Conservation (phyloP, 73 alveolate species). For the Paramecium sexaurelia region DNA sequence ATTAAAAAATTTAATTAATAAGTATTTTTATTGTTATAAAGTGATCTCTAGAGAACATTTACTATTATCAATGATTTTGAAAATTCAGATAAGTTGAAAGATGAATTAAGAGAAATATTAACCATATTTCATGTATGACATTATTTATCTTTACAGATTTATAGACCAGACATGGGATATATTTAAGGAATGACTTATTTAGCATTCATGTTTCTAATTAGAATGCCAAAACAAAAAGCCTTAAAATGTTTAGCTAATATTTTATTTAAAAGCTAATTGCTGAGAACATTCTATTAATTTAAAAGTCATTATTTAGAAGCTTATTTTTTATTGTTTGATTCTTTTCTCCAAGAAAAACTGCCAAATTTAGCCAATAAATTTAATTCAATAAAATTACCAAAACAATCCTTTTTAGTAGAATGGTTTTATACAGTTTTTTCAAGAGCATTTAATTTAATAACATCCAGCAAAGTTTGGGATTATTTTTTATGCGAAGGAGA, state of each 20-base stretch:
- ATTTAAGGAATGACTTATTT: constrained; percentile 51
- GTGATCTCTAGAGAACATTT: constrained; percentile 52
- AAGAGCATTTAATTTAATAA: constrained; percentile 34
- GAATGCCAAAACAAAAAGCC: constrained; percentile 41
- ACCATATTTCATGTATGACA: constrained; percentile 14
- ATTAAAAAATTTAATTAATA: constrained; percentile 16
- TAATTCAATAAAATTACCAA: not conserved
- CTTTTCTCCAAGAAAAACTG: not conserved
- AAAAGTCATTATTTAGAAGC: constrained; percentile 15
- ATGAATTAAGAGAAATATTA: constrained; percentile 36
- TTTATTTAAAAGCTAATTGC: not conserved
- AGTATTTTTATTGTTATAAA: constrained; percentile 9
- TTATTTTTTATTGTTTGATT: constrained; percentile 13
- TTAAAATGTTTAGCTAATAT: constrained; percentile 42
- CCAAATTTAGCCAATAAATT: not conserved
- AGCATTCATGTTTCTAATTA: constrained; percentile 40
- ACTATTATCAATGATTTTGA: constrained; percentile 52
- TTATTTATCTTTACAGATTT: not conserved
- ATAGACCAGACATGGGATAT: constrained; percentile 58
- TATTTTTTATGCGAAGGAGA: constrained; percentile 50
- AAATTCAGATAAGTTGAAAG: constrained; percentile 25
- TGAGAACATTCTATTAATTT: constrained; percentile 20
- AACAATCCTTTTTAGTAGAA: constrained; percentile 50
- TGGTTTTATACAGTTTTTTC: constrained; percentile 50
- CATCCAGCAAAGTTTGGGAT: constrained; percentile 52